Percentiles rank a stretch among this genome's conserved stretches.
Conservation (phyloP, 768 basidiomycete species). For the Pleurotus salmoneostramineus region DNA sequence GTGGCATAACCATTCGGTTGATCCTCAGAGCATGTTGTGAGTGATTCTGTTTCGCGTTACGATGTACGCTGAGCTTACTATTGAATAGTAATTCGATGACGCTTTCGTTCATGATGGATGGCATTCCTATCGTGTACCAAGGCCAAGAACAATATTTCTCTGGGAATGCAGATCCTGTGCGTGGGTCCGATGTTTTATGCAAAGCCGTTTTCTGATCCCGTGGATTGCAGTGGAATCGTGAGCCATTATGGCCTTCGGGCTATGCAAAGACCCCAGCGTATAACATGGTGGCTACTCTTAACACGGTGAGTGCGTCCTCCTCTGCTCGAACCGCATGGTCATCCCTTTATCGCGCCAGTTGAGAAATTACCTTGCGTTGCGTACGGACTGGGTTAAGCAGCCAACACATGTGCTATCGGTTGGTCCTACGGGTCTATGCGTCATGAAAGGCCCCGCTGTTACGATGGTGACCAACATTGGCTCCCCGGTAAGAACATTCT, state of each 20-base stretch:
- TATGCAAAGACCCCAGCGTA: slow-evolving; percentile 59
- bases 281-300: slow-evolving; percentile 55
- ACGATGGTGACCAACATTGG: slow-evolving; percentile 70
- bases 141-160: slow-evolving; percentile 74
- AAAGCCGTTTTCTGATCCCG: not conserved
- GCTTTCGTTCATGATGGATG: slow-evolving; percentile 73
- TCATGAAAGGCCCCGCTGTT: slow-evolving; percentile 62
- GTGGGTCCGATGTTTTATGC: slow-evolving; percentile 12
- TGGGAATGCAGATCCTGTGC: slow-evolving; percentile 64
- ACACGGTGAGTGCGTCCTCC: slow-evolving; percentile 35
- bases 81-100: slow-evolving; percentile 63
- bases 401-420: slow-evolving; percentile 47
- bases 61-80: not conserved
- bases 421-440: slow-evolving; percentile 48
- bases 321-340: not conserved
- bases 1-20: slow-evolving; percentile 69
- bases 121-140: slow-evolving; percentile 82
- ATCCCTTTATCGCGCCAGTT: slow-evolving; percentile 31
- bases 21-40: slow-evolving; percentile 67
- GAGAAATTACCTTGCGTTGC: slow-evolving; percentile 57
- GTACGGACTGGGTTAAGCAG: slow-evolving; percentile 54
- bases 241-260: slow-evolving; percentile 67
- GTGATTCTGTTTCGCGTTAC: slow-evolving; percentile 15
- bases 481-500: slow-evolving; percentile 47
- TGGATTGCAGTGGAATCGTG: slow-evolving; percentile 57